These are phyloP conservation scores for Pluteus cervinus DNA, from an alignment of 768 basidiomycete species.

Conservation along the genomic window DNA sequence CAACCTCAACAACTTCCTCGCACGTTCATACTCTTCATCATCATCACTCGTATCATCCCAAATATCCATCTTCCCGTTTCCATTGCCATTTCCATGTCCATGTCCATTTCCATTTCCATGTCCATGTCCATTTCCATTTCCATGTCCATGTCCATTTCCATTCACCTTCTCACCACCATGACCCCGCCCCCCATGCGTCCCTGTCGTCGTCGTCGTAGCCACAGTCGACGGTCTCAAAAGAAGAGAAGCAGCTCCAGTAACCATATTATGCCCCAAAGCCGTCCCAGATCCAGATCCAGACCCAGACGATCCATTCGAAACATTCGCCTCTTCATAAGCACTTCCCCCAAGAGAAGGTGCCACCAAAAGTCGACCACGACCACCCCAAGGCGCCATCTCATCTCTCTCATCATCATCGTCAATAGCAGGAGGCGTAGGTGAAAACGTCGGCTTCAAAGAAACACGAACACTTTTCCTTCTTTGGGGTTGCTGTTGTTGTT, in stretches of 20 bases:
- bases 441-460: constrained; percentile 71
- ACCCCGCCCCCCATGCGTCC: not conserved
- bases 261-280: constrained; percentile 2
- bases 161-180: not conserved
- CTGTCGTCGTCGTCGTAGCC: constrained; percentile 1
- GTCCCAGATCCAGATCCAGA: constrained; percentile 8
- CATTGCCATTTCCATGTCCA: constrained; percentile 1
- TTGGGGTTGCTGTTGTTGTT: constrained; percentile 12
- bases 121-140: constrained; percentile 2
- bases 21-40: constrained; percentile 59
- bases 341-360: too few relatives aligned
- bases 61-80: constrained; percentile 25
- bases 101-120: constrained; percentile 2
- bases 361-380: constrained; percentile 12
- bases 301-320: too few relatives aligned
- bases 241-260: constrained; percentile 1
- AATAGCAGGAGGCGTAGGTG: constrained; percentile 60
- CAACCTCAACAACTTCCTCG: constrained; percentile 46
- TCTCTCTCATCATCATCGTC: constrained; percentile 42
- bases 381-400: constrained; percentile 17
- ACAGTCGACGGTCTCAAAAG: constrained; percentile 1
- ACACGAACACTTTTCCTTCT: constrained; percentile 73
- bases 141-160: constrained; percentile 10
- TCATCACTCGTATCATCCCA: constrained; percentile 80
- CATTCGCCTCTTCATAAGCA: too few relatives aligned